Evolutionary conservation across 1,284 basidiomycete species (phyloP).

Genomic region (Puccinia brachypodii): DNA sequence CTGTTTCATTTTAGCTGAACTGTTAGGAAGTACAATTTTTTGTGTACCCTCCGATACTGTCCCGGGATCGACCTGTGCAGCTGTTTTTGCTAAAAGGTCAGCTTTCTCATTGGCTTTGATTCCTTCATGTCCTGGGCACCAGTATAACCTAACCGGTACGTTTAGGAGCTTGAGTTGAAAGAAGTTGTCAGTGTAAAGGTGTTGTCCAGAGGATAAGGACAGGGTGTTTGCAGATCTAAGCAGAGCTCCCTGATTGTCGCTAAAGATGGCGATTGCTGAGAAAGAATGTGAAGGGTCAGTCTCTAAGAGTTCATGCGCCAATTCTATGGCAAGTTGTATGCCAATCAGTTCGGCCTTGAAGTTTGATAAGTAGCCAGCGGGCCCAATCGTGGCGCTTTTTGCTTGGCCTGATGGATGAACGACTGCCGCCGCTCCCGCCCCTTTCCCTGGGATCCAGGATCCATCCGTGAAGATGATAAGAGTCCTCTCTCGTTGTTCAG

Average conservation of each 20-base stretch:
- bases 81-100: neutral
- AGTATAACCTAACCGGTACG: neutral
- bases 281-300: too few relatives aligned
- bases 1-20: neutral
- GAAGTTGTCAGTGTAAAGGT: neutral
- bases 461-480: neutral
- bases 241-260: neutral
- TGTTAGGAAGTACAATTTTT: neutral
- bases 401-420: too few relatives aligned
- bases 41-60: too few relatives aligned
- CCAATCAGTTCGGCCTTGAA: too few relatives aligned
- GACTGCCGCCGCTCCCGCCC: neutral
- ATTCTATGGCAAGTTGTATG: too few relatives aligned
- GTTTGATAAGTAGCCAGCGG: too few relatives aligned
- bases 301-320: too few relatives aligned
- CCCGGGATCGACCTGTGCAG: neutral
- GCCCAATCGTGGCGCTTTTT: too few relatives aligned
- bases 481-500: too few relatives aligned
- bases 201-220: neutral
- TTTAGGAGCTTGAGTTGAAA: neutral
- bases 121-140: constrained; percentile 4
- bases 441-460: neutral
- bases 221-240: neutral
- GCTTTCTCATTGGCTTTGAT: neutral
- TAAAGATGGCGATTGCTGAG: too few relatives aligned